Evolutionary conservation across 306 rosid species (phyloP), one percentile per base, ranked within the genome.

Genomic region (Boehmeria nivea): DNA sequence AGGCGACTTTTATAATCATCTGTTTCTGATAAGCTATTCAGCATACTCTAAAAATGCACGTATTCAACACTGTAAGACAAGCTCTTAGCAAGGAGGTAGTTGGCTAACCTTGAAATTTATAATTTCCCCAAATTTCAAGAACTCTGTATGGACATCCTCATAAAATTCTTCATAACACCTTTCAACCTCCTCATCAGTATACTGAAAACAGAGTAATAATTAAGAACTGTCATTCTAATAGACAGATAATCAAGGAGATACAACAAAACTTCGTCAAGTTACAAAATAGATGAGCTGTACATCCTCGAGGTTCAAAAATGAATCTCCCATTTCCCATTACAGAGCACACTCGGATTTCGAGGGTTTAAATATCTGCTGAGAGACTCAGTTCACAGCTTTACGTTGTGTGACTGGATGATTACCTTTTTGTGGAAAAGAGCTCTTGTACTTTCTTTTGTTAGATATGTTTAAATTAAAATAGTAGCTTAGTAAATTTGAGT

Each of bases 131-230:
- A 80, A 87, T 76, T 84, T 91, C 70, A 78, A 76, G 72, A 91
- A 87, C 74, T 91, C 95, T n/a, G 94, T 91, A 75, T 91, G 98
- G 74, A 91, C 98, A 75, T 91, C 98, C 64, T 87, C 94, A 27
- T 87, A 91, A 77, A 91, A 91, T 70, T 87, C 98, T 74, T 91
- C 91, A 72, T 70, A 91, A 61, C 81, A 70, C 51, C 67, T 45
- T 36, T 82, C 94, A 57, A 91, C 66, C 84, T 91, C 98, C 73
- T 91, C 98, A 60, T 91, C 98, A 19, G 86, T 82, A 64, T 74
- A 75, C 95, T 91, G 95, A 61, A 77, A 71, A 36, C 51, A 66
- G 63, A 21, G 45, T 63, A 59, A 63, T 25, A 62, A 54, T 69
- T 53, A 61, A 78, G 72, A 75, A 62, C 66, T 21, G 51, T 60